A percentile compares a stretch with the other conserved stretches of the same genome.
phyloP scores from a whole-genome alignment of 2,329 filamentous ascomycete species.

The Metarhizium humberi region DNA sequence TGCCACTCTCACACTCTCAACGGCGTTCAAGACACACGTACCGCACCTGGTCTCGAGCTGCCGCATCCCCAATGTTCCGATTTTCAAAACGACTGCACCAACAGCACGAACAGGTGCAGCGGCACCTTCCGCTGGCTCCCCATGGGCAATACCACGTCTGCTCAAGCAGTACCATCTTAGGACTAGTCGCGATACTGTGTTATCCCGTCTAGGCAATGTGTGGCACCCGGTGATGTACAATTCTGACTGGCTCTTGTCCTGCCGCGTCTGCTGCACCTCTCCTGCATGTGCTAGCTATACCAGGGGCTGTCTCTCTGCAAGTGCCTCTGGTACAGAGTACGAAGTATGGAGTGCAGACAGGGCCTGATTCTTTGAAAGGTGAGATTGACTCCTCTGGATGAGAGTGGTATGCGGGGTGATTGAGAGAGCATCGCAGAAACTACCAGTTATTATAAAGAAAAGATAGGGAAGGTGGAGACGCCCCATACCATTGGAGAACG shows the following conservation, averaged over 20 bases:
- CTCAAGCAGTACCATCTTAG: neutral
- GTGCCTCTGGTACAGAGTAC: neutral
- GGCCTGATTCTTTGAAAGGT: too few relatives aligned
- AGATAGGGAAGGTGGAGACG: neutral
- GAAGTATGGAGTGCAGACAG: too few relatives aligned
- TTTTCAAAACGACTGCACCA: neutral
- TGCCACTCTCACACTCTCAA: neutral
- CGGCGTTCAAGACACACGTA: neutral
- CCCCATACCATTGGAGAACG: neutral
- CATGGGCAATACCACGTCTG: neutral
- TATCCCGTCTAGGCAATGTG: neutral
- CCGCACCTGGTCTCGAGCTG: neutral
- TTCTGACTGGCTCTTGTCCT: neutral
- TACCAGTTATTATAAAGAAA: too few relatives aligned
- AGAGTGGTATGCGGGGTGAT: neutral
- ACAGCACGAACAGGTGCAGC: neutral
- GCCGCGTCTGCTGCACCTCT: neutral
- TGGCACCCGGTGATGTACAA: neutral
- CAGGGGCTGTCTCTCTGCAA: neutral
- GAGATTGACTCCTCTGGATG: neutral
- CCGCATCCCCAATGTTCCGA: neutral
- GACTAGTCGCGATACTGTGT: neutral
- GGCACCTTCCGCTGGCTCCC: neutral
- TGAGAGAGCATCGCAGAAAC: too few relatives aligned
- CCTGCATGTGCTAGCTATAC: neutral